Evolutionary conservation across 2,329 filamentous ascomycete species (phyloP).

Genomic region (Leptographium radiaticola): DNA sequence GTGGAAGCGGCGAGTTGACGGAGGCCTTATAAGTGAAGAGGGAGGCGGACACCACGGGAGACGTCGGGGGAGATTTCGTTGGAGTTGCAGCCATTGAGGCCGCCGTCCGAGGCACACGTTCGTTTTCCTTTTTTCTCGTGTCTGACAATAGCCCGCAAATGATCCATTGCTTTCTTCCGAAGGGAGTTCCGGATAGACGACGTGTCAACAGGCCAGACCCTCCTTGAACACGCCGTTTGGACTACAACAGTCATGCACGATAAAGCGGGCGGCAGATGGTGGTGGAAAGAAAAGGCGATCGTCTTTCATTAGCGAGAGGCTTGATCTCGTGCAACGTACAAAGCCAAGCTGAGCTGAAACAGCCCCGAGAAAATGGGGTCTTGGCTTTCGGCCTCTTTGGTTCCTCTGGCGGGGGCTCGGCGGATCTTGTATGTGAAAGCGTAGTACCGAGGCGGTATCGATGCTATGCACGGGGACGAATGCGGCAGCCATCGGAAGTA

Average conservation of each 20-base stretch:
- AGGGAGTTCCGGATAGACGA: too few relatives aligned
- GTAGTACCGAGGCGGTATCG: neutral
- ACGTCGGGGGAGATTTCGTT: neutral
- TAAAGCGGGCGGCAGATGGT: neutral
- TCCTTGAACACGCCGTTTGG: too few relatives aligned
- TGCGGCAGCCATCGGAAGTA: neutral
- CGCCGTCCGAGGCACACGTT: too few relatives aligned
- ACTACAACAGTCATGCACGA: too few relatives aligned
- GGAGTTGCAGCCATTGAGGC: neutral
- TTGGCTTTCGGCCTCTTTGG: too few relatives aligned
- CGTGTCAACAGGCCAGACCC: too few relatives aligned
- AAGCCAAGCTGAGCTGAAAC: conserved; percentile 1
- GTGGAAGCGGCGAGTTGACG: neutral
- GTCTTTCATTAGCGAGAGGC: neutral
- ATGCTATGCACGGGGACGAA: neutral
- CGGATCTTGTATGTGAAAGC: neutral
- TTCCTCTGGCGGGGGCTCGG: neutral
- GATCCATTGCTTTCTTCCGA: too few relatives aligned
- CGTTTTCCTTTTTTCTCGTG: too few relatives aligned
- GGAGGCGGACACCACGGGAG: neutral
- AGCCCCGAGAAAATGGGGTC: neutral
- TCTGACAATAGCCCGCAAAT: too few relatives aligned
- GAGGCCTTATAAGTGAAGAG: neutral
- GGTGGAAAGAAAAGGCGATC: neutral
- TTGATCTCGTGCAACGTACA: neutral